Conservation (phyloP, 2,329 filamentous ascomycete genomes). For the Huntiella omanensis region DNA sequence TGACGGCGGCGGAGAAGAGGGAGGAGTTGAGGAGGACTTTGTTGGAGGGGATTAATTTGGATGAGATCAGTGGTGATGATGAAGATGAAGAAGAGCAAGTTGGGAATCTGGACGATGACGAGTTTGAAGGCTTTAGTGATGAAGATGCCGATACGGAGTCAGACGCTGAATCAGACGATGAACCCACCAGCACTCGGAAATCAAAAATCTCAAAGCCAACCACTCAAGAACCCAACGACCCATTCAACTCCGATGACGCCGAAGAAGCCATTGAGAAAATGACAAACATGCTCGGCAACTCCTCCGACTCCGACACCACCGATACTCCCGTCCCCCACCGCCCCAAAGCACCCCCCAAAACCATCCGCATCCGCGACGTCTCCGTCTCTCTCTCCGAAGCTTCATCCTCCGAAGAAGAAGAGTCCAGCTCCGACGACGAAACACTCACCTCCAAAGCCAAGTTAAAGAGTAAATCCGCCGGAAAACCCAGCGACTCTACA, state of each 20-base stretch:
- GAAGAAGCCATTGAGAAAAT: conserved; percentile 25
- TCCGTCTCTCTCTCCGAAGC: conserved; percentile 15
- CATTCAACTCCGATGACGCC: conserved; percentile 15
- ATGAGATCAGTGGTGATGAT: conserved; percentile 14
- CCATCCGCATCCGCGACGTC: conserved; percentile 19
- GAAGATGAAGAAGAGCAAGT: conserved; percentile 15
- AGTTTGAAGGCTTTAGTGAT: conserved; percentile 13
- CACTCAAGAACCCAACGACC: conserved; percentile 16
- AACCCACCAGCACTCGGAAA: background rate
- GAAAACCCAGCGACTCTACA: conserved; percentile 25
- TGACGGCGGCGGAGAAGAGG: conserved; percentile 11
- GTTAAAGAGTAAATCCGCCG: conserved; percentile 14
- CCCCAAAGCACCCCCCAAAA: conserved; percentile 9
- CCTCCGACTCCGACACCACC: conserved; percentile 24
- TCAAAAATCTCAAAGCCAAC: too few species aligned
- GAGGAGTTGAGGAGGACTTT: conserved; percentile 6
- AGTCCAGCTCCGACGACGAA: conserved; percentile 9
- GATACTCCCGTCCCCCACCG: conserved; percentile 10
- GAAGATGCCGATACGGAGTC: conserved; percentile 14
- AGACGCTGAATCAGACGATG: conserved; percentile 12
- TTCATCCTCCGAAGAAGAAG: background rate
- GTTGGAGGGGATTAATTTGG: conserved; percentile 9
- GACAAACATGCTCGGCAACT: conserved; percentile 26
- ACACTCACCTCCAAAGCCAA: conserved; percentile 9
- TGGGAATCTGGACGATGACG: conserved; percentile 13